A percentile compares a stretch with the other conserved stretches of the same genome.
Conservation (phyloP, 2,329 filamentous ascomycete genomes). For the Colletotrichum spinosum region DNA sequence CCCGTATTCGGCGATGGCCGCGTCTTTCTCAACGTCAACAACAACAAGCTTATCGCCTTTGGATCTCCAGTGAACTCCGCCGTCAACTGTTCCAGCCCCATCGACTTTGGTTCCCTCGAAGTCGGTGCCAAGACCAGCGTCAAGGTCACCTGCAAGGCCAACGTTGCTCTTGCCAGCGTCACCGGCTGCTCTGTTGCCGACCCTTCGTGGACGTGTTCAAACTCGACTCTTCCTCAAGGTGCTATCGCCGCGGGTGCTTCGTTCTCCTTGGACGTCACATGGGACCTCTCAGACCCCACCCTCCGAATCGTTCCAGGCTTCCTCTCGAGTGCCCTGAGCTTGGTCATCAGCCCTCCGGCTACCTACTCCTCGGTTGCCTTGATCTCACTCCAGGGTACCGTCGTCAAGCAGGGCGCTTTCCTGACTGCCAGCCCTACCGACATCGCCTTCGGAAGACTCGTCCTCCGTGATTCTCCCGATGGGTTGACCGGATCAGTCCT, state of each 20-base stretch:
- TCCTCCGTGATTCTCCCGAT: slow-evolving; percentile 45
- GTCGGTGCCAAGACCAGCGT: slow-evolving; percentile 46
- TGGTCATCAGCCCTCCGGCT: slow-evolving; percentile 50
- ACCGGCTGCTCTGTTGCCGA: slow-evolving; percentile 51
- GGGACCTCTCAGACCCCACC: slow-evolving; percentile 48
- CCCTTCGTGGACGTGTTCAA: slow-evolving; percentile 49
- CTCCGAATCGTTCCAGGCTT: slow-evolving; percentile 48
- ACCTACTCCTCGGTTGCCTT: slow-evolving; percentile 52
- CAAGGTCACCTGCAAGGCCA: slow-evolving; percentile 51
- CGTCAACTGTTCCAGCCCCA: slow-evolving; percentile 52
- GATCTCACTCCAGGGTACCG: slow-evolving; percentile 51
- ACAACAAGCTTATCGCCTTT: slow-evolving; percentile 47
- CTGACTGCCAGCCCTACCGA: slow-evolving; percentile 50
- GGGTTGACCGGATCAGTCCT: slow-evolving; percentile 42
- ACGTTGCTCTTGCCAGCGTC: slow-evolving; percentile 51
- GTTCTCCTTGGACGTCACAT: slow-evolving; percentile 55
- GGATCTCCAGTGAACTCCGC: slow-evolving; percentile 56
- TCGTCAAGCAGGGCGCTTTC: slow-evolving; percentile 50
- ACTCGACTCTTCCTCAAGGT: slow-evolving; percentile 51
- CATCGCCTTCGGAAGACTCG: slow-evolving; percentile 53
- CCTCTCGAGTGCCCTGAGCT: slow-evolving; percentile 49
- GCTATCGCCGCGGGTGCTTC: slow-evolving; percentile 47
- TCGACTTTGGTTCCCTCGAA: slow-evolving; percentile 52
- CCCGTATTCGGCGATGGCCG: slow-evolving; percentile 55
- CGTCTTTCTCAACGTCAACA: slow-evolving; percentile 48